Conservation (phyloP, 768 basidiomycete species). For the Tubosaeta sp. region DNA sequence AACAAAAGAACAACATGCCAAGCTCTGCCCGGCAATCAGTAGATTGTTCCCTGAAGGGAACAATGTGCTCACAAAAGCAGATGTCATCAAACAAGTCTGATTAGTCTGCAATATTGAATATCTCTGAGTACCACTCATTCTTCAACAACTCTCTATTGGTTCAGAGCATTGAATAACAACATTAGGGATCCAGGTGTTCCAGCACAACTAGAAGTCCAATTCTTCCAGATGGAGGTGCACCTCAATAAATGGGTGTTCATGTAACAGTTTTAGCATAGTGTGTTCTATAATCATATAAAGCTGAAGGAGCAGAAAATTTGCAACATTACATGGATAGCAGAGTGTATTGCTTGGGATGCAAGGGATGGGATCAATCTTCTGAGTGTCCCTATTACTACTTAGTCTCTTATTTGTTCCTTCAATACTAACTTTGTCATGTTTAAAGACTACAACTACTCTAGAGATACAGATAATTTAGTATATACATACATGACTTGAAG, state of each 20-base stretch:
- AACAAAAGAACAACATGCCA: constrained; percentile 90
- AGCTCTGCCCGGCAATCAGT: constrained; percentile 91
- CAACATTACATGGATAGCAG: constrained; percentile 90
- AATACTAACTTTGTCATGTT: constrained; percentile 2
- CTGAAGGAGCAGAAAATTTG: constrained; percentile 89
- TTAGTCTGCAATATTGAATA: constrained; percentile 68
- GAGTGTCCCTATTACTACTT: constrained; percentile 20
- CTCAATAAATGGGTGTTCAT: constrained; percentile 93
- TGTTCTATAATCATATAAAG: constrained; percentile 91
- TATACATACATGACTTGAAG: not conserved
- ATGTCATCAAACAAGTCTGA: constrained; percentile 92
- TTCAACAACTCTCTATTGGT: constrained; percentile 55
- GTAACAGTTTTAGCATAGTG: constrained; percentile 93
- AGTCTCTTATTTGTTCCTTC: constrained; percentile 6
- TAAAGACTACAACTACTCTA: not conserved
- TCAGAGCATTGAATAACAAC: constrained; percentile 33
- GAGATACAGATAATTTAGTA: not conserved
- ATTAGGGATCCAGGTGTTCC: constrained; percentile 47
- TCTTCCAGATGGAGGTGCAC: constrained; percentile 91
- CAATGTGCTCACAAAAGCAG: constrained; percentile 87
- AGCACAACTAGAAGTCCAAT: constrained; percentile 82
- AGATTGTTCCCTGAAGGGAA: constrained; percentile 94
- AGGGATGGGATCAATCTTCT: constrained; percentile 93
- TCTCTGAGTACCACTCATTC: constrained; percentile 88
- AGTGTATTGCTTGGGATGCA: constrained; percentile 97